Base-by-base conservation (phyloP, 345 rosid genomes). In the Punica granatum region DNA sequence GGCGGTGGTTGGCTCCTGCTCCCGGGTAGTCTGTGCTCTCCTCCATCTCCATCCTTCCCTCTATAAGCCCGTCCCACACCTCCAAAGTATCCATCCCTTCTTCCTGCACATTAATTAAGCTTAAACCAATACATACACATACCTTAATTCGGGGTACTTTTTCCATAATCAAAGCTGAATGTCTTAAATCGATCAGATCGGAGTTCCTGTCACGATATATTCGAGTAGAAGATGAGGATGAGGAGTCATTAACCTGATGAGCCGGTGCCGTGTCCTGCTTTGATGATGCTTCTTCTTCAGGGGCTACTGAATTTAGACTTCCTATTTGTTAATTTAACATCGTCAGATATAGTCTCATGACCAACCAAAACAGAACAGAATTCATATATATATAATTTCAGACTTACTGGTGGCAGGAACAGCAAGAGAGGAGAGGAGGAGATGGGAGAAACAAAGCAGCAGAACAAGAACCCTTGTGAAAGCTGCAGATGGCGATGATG, bases 21-120 rank as follows among this genome's bases (percentile, higher is more conserved):
- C 86, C 94, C 43, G 94, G 86, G 73, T 88, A 88, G 68, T 88
- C 94, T 67, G 78, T 80, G 72, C 58, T 74, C 66, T 78, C 84
- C 60, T 56, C 61, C 61, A 83, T 19, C n/a, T 73, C 83, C 85
- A 83, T 82, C 80, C 88, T 88, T 43, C 82, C 76, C 42, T 73
- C 80, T 48, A 37, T 42, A 67, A 37, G 41, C 70, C 65, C 72
- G 51, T 59, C 73, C 33, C 13, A 28, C 31, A 51, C 76, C 28
- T 23, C 21, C 36, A 62, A 0, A 28, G 11, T 49, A 19, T 49
- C 26, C 67, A 62, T 74, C 64, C 42, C 81, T 16, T 61, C 72
- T 23, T 44, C 71, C 72, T 49, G 56, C 30, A 63, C 78, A 51
- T 67, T 78, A 34, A 49, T 31, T 16, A 10, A 13, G 12, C 39